phyloP scores from a whole-genome alignment of 192 early-diverging fungal genomes.

The Piromyces finnis region DNA sequence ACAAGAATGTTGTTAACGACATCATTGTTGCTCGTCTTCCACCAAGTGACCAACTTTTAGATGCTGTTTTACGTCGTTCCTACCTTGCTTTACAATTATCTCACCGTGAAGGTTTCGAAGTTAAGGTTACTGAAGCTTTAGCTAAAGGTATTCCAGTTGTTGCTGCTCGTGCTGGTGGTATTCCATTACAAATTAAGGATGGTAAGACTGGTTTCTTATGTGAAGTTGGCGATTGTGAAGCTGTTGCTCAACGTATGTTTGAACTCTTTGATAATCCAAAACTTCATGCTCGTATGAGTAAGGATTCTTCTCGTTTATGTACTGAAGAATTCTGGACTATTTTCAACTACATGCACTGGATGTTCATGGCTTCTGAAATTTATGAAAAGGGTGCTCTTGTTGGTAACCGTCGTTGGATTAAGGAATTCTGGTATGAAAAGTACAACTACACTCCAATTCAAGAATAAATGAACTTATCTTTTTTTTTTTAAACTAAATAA shows the following conservation, averaged over 20 bases:
- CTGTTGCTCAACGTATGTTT: background rate
- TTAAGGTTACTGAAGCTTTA: conserved; percentile 65
- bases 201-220: conserved; percentile 49
- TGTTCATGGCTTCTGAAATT: conserved; percentile 34
- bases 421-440: conserved; percentile 16
- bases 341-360: conserved; percentile 31
- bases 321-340: conserved; percentile 10
- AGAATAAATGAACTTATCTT: no score
- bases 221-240: conserved; percentile 32
- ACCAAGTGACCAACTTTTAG: conserved; percentile 62
- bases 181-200: conserved; percentile 60
- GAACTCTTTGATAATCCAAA: background rate
- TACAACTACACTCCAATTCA: background rate
- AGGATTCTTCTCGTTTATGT: background rate
- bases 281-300: background rate
- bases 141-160: conserved; percentile 50
- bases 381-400: conserved; percentile 10
- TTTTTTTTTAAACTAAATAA: no score
- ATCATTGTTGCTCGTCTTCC: conserved; percentile 46
- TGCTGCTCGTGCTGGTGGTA: conserved; percentile 49
- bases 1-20: conserved; percentile 24
- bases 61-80: conserved; percentile 49
- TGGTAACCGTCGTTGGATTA: conserved; percentile 18
- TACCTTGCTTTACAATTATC: conserved; percentile 58
- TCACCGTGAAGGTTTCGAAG: conserved; percentile 66